Conservation (phyloP, 208 protist genomes). For the Acanthamoeba castellanii region DNA sequence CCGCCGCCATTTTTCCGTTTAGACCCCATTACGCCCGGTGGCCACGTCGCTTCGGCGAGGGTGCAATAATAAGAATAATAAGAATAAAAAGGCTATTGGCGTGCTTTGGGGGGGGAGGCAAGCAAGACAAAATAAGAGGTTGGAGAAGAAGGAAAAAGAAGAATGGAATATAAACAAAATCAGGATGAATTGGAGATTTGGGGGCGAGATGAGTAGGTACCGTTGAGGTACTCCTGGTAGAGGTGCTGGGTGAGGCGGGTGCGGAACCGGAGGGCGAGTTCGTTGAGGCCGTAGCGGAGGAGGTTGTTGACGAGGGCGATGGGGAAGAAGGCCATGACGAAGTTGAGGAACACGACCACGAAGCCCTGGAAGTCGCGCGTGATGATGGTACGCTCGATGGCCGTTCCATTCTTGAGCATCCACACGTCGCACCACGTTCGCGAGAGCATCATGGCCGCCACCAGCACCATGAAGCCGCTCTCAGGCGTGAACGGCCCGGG, state of each 20-base stretch:
- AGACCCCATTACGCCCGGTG: not conserved
- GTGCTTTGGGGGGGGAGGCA: too few relatives aligned
- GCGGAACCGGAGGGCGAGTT: slow-evolving; percentile 85
- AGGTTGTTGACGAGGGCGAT: slow-evolving; percentile 84
- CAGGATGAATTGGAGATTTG: not conserved
- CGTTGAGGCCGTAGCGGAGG: slow-evolving; percentile 84
- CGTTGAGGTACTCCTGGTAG: slow-evolving; percentile 86
- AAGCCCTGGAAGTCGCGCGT: slow-evolving; percentile 76
- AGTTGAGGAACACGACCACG: slow-evolving; percentile 62
- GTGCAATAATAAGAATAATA: too few relatives aligned
- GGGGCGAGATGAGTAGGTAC: slow-evolving; percentile 35
- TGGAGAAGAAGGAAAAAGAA: not conserved
- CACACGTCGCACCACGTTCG: slow-evolving; percentile 84
- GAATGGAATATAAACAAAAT: not conserved
- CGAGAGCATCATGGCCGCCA: slow-evolving; percentile 78
- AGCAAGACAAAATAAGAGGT: not conserved
- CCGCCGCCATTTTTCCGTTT: not conserved
- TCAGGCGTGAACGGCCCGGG: slow-evolving; percentile 79
- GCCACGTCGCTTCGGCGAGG: too few relatives aligned
- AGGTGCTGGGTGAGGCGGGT: slow-evolving; percentile 83
- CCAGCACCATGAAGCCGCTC: slow-evolving; percentile 79
- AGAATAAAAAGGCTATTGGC: not conserved
- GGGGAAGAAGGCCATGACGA: slow-evolving; percentile 80
- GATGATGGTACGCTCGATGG: slow-evolving; percentile 84
- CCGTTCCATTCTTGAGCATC: slow-evolving; percentile 81